Evolutionary conservation across 768 basidiomycete species (phyloP).

Genomic region (Baorangia bicolor): DNA sequence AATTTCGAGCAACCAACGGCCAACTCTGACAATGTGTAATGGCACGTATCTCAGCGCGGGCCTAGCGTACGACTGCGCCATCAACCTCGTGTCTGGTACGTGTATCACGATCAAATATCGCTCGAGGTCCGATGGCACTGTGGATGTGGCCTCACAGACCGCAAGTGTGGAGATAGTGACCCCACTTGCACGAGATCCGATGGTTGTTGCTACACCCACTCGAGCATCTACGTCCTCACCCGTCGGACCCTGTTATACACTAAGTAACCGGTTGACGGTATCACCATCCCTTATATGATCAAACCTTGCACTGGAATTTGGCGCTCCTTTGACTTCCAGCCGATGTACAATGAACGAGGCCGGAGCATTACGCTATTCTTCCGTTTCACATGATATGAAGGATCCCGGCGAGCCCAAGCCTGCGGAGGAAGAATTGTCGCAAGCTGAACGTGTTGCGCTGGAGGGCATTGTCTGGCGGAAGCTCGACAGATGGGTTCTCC

Average conservation of each 20-base stretch:
- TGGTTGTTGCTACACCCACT: background rate
- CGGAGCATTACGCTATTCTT: background rate
- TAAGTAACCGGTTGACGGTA: background rate
- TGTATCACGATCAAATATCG: background rate
- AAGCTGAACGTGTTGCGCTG: slow-evolving; percentile 18
- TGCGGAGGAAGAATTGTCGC: slow-evolving; percentile 1
- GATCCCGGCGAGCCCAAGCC: background rate
- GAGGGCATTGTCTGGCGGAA: slow-evolving; percentile 48
- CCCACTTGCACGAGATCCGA: background rate
- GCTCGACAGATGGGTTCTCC: slow-evolving; percentile 47
- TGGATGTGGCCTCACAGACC: background rate
- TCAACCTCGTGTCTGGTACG: background rate
- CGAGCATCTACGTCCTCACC: no score
- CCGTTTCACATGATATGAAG: background rate
- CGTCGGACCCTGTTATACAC: background rate
- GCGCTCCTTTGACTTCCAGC: background rate
- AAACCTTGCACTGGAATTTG: background rate
- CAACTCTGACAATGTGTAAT: background rate
- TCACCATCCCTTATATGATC: background rate
- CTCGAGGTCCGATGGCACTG: background rate
- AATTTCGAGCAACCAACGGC: background rate
- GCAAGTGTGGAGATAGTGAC: background rate
- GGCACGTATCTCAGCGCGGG: background rate
- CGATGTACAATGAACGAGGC: background rate
- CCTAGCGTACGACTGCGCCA: background rate